Evolutionary conservation across 1,139 yeast species (phyloP), one percentile per base, ranked within the genome.

Genomic region (Nadsonia starkeyi-henricii): DNA sequence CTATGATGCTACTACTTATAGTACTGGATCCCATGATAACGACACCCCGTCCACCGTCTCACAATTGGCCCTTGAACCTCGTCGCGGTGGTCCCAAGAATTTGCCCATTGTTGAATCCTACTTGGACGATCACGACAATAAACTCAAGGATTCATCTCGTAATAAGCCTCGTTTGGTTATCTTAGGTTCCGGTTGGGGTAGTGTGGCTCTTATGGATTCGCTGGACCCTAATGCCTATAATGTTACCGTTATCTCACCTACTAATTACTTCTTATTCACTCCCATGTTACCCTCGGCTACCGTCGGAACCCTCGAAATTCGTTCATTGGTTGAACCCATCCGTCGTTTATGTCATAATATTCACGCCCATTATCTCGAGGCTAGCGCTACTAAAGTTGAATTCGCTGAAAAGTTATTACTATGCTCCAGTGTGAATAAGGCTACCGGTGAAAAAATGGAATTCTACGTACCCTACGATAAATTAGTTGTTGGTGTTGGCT

Each of bases 381-480:
- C 78, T 3, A 68, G 65, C 43, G 79, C 81, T 42, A 78, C 73
- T 53, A 69, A 73, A 50, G 65, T 78, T 36, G 75, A 72, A 49
- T 72, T 75, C 57, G 64, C 71, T 44, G 77, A 76, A 19, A 72
- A 71, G 45, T 61, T 78, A 50, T 68, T 78, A 39, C 79, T 77
- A 55, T 79, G 77, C 28, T 64, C 70, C n/a, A 65, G 70, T 45
- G 54, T 57, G 33, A 68, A 67, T 50, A 61, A 69, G 13, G 58
- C 60, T 23, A 64, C 68, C n/a, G 72, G 72, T 42, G 68, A 62
- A 47, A 58, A 55, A 21, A 49, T 58, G 18, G 55, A 60, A 47
- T 78, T 77, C 58, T 78, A 78, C 58, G 73, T 79, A 17, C 82
- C 82, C 17, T 79, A 78, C 56, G 85, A 79, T 60, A 77, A 78